Percentiles rank a stretch among this genome's conserved stretches.
Evolutionary conservation across 2,329 filamentous ascomycete species (phyloP).

Genomic region (Clarireedia hainanense): DNA sequence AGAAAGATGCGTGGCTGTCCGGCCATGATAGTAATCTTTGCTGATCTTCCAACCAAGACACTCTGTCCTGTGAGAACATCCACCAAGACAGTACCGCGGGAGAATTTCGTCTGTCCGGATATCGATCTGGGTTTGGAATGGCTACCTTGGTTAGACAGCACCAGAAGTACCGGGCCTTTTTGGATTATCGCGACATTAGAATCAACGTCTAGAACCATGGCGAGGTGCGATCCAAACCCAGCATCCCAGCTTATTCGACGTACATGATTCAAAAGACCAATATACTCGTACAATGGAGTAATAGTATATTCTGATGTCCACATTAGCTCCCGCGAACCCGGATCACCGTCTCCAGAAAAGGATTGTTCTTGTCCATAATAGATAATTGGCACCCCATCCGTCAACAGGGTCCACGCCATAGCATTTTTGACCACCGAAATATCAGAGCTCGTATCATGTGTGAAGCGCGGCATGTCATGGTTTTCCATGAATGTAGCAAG

Average conservation of each 20-base stretch:
- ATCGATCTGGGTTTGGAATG: slow-evolving; percentile 2
- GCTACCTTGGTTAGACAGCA: slow-evolving; percentile 13
- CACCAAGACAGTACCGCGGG: slow-evolving; percentile 11
- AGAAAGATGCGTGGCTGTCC: slow-evolving; percentile 13
- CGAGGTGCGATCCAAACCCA: slow-evolving; percentile 13
- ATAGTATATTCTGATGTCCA: slow-evolving; percentile 36
- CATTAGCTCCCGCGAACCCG: slow-evolving; percentile 35
- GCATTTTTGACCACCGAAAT: slow-evolving; percentile 35
- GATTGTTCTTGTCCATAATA: slow-evolving; percentile 46
- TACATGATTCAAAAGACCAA: slow-evolving; percentile 10
- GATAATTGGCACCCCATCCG: slow-evolving; percentile 43
- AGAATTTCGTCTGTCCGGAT: slow-evolving; percentile 8
- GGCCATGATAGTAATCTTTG: slow-evolving; percentile 3
- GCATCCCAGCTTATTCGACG: slow-evolving; percentile 13
- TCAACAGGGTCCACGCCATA: slow-evolving; percentile 39
- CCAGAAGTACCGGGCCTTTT: slow-evolving; percentile 14
- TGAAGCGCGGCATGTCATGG: slow-evolving; percentile 35
- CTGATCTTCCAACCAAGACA: slow-evolving; percentile 9
- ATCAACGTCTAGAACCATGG: slow-evolving; percentile 6
- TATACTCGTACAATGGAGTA: slow-evolving; percentile 12
- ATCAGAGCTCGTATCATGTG: slow-evolving; percentile 22
- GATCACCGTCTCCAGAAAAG: slow-evolving; percentile 32
- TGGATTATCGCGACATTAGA: slow-evolving; percentile 5
- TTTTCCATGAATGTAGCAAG: slow-evolving; percentile 36
- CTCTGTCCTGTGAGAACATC: slow-evolving; percentile 13